Percentiles rank a stretch among this genome's conserved stretches.
phyloP scores from a whole-genome alignment of 2,329 filamentous ascomycete species.

The Trichoderma arundinaceum region DNA sequence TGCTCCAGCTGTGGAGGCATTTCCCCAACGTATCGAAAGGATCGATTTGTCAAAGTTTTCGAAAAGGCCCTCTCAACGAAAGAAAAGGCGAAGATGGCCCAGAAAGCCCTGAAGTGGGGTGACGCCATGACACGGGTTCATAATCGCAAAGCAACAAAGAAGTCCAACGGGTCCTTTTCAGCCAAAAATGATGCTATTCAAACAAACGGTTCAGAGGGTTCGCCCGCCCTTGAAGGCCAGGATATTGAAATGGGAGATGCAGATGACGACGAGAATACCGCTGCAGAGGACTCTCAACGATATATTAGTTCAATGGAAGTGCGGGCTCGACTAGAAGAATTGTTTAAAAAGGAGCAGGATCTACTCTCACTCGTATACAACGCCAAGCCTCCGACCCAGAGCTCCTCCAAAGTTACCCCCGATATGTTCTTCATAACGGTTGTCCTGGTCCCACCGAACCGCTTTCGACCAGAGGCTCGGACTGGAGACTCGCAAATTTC shows the following conservation, averaged over 20 bases:
- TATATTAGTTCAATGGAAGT: constrained; percentile 87
- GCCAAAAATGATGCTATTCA: constrained; percentile 72
- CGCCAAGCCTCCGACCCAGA: constrained; percentile 68
- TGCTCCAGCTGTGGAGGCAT: constrained; percentile 73
- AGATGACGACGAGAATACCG: constrained; percentile 24
- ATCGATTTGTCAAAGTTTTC: constrained; percentile 92
- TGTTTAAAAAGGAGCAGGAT: constrained; percentile 88
- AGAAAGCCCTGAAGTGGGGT: constrained; percentile 67
- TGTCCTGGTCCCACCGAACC: constrained; percentile 89
- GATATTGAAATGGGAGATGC: constrained; percentile 45
- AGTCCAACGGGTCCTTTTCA: constrained; percentile 52
- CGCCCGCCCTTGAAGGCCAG: constrained; percentile 51
- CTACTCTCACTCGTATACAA: constrained; percentile 85
- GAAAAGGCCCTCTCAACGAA: constrained; percentile 78
- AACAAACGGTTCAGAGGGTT: constrained; percentile 51
- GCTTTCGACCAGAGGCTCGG: constrained; percentile 83
- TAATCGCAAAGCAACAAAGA: constrained; percentile 47
- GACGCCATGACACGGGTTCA: constrained; percentile 67
- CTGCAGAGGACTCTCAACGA: constrained; percentile 56
- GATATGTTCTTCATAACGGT: constrained; percentile 95
- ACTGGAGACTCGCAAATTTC: constrained; percentile 82
- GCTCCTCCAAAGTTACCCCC: constrained; percentile 63
- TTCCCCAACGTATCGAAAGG: constrained; percentile 84
- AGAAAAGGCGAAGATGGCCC: constrained; percentile 77
- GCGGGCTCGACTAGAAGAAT: constrained; percentile 72